phyloP scores from a whole-genome alignment of 2,329 filamentous ascomycete species.

The Colletotrichum echinochloae region DNA sequence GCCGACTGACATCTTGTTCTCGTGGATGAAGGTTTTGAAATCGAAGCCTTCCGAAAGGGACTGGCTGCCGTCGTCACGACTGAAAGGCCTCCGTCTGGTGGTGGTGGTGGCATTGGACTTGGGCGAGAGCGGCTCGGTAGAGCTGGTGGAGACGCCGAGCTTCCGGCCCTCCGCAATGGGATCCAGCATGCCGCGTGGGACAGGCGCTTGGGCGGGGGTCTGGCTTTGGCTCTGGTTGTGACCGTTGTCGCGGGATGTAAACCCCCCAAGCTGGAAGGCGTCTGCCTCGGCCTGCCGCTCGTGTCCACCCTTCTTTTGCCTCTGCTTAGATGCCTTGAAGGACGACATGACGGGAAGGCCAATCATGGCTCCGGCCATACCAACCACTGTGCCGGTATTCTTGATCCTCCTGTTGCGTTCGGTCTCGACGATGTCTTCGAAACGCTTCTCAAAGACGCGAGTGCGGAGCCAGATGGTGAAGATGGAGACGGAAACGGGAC shows the following conservation, averaged over 20 bases:
- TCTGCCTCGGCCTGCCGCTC: constrained; percentile 33
- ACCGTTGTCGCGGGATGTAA: constrained; percentile 16
- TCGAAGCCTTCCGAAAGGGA: constrained; percentile 49
- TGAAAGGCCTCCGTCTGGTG: constrained; percentile 37
- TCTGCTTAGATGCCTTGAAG: constrained; percentile 20
- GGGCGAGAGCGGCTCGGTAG: constrained; percentile 22
- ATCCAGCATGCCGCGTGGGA: constrained; percentile 1
- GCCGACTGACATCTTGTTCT: constrained; percentile 55
- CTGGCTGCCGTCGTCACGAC: constrained; percentile 50
- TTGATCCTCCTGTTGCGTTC: constrained; percentile 51
- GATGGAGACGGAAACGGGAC: constrained; percentile 73
- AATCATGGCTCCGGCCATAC: constrained; percentile 26
- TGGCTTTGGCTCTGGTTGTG: constrained; percentile 23
- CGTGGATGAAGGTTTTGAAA: constrained; percentile 19
- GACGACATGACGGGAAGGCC: constrained; percentile 44
- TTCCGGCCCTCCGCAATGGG: constrained; percentile 27
- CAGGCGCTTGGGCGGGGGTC: constrained; percentile 7
- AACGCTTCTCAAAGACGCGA: constrained; percentile 71
- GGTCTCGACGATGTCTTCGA: constrained; percentile 63
- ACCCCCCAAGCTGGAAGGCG: constrained; percentile 17
- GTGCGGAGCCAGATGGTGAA: constrained; percentile 72
- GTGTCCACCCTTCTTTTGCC: constrained; percentile 21
- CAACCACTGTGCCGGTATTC: constrained; percentile 43
- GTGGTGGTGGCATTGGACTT: constrained; percentile 21
- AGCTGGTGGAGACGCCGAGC: constrained; percentile 9